These are phyloP conservation scores for Albifimbria verrucaria DNA, from an alignment of 2,329 filamentous ascomycete genomes.

Conservation along the genomic window DNA sequence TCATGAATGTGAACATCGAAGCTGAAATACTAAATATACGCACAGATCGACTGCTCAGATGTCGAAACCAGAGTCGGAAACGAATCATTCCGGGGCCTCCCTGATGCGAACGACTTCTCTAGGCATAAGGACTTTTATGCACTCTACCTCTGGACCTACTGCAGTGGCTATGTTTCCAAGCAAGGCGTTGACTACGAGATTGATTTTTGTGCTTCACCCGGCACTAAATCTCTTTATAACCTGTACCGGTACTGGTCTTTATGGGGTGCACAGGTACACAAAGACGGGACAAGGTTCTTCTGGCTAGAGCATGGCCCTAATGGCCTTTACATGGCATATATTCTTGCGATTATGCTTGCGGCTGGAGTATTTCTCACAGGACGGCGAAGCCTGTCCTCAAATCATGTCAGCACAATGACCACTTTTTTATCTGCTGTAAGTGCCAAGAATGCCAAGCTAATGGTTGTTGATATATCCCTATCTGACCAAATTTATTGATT, in stretches of 20 bases:
- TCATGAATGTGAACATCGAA: too few relatives aligned
- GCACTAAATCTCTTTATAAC: neutral
- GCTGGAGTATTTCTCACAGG: neutral
- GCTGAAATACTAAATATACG: neutral
- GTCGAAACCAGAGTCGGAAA: neutral
- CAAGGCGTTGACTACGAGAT: neutral
- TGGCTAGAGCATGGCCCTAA: neutral
- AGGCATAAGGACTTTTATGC: constrained; percentile 8
- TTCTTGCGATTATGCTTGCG: neutral
- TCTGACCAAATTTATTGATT: neutral
- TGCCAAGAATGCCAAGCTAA: neutral
- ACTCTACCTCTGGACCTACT: constrained; percentile 5
- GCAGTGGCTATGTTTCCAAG: constrained; percentile 1
- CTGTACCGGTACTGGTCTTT: neutral
- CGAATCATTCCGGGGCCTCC: constrained; percentile 3
- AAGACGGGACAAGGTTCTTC: neutral
- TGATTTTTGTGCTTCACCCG: neutral
- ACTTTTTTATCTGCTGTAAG: neutral
- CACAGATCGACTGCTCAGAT: constrained; percentile 5
- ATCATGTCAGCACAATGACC: neutral
- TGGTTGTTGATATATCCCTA: neutral
- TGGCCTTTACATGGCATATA: neutral
- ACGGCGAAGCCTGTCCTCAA: neutral
- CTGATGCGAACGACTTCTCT: constrained; percentile 7
- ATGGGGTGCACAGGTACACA: neutral